Conservation (phyloP, 352 stramenopile species). For the Phytophthora pini region DNA sequence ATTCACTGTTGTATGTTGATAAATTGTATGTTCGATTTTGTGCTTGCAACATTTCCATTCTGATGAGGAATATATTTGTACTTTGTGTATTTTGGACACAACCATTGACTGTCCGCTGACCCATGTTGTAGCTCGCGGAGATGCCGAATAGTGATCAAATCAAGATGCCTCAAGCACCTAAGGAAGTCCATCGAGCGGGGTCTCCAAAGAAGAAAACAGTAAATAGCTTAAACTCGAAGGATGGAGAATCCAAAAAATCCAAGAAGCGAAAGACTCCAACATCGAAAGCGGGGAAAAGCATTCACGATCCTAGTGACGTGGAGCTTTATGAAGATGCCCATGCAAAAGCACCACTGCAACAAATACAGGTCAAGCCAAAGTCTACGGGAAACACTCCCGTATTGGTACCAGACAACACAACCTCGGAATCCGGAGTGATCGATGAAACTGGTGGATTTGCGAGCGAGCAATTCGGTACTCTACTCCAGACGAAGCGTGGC, state of each 20-base stretch:
- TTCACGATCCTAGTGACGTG: background rate
- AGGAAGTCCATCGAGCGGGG: background rate
- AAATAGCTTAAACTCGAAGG: background rate
- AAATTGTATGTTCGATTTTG: too few relatives aligned
- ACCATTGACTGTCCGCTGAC: too few relatives aligned
- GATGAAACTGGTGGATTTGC: conserved; percentile 29
- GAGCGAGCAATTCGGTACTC: conserved; percentile 51
- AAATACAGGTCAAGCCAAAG: conserved; percentile 26
- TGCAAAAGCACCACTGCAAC: background rate
- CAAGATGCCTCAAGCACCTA: too few relatives aligned
- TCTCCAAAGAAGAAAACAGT: conserved; percentile 6
- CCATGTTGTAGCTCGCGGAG: too few relatives aligned
- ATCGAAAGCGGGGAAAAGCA: background rate
- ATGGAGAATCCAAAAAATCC: background rate
- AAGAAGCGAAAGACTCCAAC: background rate
- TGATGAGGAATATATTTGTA: too few relatives aligned
- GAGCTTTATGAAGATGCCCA: background rate
- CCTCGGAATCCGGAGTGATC: background rate
- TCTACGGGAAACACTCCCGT: conserved; percentile 4
- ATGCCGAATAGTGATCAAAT: too few relatives aligned
- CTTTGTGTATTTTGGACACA: too few relatives aligned
- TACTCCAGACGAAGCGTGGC: conserved; percentile 54
- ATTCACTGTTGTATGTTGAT: too few relatives aligned
- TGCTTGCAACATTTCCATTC: too few relatives aligned
- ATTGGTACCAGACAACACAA: background rate